Conservation (phyloP, 1,284 basidiomycete genomes). For the Moniliella sp. region DNA sequence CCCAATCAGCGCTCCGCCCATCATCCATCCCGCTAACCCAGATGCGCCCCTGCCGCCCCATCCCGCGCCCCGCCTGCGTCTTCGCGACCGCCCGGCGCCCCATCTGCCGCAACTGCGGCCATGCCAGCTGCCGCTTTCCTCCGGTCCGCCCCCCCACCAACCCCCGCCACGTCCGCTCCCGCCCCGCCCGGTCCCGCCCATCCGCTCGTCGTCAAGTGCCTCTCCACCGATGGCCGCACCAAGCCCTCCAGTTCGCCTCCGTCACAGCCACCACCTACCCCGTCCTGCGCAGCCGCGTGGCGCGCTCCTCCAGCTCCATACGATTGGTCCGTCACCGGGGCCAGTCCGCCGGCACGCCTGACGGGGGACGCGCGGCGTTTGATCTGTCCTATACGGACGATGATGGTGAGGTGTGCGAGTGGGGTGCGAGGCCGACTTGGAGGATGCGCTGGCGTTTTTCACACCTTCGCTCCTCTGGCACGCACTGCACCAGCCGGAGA, state of each 20-base stretch:
- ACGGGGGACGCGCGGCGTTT: not conserved
- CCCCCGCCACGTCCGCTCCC: too few relatives aligned
- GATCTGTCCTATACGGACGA: constrained; percentile 1
- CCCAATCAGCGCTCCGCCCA: too few relatives aligned
- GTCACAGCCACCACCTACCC: not conserved
- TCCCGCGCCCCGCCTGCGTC: too few relatives aligned
- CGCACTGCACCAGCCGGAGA: too few relatives aligned
- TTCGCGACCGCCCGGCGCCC: too few relatives aligned
- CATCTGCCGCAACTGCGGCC: too few relatives aligned
- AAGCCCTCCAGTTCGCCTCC: not conserved
- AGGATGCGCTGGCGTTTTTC: constrained; percentile 1
- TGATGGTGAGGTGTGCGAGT: constrained; percentile 2
- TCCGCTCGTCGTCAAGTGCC: not conserved
- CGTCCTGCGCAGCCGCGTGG: not conserved
- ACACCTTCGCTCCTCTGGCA: not conserved
- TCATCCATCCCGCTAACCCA: too few relatives aligned
- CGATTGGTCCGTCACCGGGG: not conserved
- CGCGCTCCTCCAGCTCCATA: not conserved
- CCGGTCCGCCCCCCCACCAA: too few relatives aligned
- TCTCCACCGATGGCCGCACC: not conserved
- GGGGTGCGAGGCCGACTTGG: constrained; percentile 1
- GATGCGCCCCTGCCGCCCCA: too few relatives aligned
- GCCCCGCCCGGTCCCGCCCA: too few relatives aligned
- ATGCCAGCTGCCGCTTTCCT: too few relatives aligned
- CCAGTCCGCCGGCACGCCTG: not conserved